Evolutionary conservation across 208 protist genomes (phyloP).

Genomic region (Acanthamoeba lenticulata): DNA sequence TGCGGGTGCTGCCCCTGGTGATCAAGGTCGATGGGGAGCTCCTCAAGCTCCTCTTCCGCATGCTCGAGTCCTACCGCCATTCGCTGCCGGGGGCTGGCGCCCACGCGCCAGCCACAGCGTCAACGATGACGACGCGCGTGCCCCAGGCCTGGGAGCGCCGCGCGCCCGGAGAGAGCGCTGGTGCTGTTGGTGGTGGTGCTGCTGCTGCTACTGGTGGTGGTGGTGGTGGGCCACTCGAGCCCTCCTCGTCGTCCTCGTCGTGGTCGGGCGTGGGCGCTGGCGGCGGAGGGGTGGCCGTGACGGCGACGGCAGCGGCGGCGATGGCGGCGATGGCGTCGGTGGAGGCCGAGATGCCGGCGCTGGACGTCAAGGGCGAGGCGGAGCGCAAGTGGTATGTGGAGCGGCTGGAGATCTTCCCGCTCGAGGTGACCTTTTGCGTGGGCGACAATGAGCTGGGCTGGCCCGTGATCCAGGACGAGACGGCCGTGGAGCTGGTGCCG

Average conservation of each 20-base stretch:
- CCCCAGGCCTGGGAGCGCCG: neutral
- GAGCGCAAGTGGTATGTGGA: constrained; percentile 15
- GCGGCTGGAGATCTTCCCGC: constrained; percentile 21
- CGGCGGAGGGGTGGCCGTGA: neutral
- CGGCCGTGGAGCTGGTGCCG: neutral
- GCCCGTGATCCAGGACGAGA: constrained; percentile 54
- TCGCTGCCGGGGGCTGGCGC: neutral
- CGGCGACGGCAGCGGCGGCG: too few species aligned
- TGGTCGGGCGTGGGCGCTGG: too few species aligned
- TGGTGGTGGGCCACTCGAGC: too few species aligned
- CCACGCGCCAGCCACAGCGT: neutral
- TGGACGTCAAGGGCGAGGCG: neutral
- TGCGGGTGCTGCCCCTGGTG: constrained; percentile 39
- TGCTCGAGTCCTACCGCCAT: neutral
- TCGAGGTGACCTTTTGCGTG: constrained; percentile 37
- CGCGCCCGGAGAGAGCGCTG: neutral
- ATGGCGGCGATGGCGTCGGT: neutral
- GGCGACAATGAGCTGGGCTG: constrained; percentile 35
- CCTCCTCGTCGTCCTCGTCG: too few species aligned
- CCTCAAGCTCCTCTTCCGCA: neutral
- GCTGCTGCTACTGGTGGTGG: too few species aligned
- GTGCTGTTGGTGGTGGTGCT: neutral
- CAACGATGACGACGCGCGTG: neutral
- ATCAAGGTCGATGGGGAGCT: constrained; percentile 50
- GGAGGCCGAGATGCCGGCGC: neutral